A percentile compares a stretch with the other conserved stretches of the same genome.
These are phyloP conservation scores for Fragilariopsis cylindrus DNA, from an alignment of 108 stramenopile species.

Conservation along the genomic window DNA sequence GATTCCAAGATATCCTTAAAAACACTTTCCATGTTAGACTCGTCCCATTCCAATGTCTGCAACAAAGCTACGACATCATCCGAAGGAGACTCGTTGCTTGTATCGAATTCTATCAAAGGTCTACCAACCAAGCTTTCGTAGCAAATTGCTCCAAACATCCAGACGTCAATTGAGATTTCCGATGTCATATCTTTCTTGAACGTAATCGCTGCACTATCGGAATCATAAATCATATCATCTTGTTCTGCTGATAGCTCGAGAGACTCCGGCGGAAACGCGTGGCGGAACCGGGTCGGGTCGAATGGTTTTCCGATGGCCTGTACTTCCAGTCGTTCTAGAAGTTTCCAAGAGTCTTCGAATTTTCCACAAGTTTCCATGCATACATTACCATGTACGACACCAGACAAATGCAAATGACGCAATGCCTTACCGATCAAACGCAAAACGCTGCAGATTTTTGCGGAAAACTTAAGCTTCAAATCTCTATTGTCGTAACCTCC, in stretches of 20 bases:
- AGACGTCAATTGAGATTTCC: conserved; percentile 60
- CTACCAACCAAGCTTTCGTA: conserved; percentile 78
- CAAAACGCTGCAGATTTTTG: conserved; percentile 60
- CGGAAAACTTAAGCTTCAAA: conserved; percentile 53
- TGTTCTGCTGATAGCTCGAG: conserved; percentile 22
- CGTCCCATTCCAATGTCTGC: conserved; percentile 45
- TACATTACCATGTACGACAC: conserved; percentile 72
- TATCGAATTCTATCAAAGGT: conserved; percentile 55
- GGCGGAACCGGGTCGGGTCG: conserved; percentile 39
- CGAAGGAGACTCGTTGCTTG: conserved; percentile 19
- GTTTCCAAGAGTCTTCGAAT: conserved; percentile 74
- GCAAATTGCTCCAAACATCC: conserved; percentile 80
- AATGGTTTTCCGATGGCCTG: conserved; percentile 49
- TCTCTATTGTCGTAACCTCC: conserved; percentile 49
- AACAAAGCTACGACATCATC: conserved; percentile 34
- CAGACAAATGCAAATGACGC: conserved; percentile 53
- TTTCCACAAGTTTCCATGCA: conserved; percentile 61
- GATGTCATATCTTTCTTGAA: conserved; percentile 36
- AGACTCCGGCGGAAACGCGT: conserved; percentile 72
- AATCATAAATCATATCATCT: conserved; percentile 22
- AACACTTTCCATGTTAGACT: conserved; percentile 40
- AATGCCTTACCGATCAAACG: conserved; percentile 64
- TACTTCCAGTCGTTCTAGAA: conserved; percentile 52
- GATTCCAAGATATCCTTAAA: conserved; percentile 37
- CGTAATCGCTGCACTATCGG: conserved; percentile 17